Evolutionary conservation across 352 stramenopile genomes (phyloP).

Genomic region (Pythium biforme): DNA sequence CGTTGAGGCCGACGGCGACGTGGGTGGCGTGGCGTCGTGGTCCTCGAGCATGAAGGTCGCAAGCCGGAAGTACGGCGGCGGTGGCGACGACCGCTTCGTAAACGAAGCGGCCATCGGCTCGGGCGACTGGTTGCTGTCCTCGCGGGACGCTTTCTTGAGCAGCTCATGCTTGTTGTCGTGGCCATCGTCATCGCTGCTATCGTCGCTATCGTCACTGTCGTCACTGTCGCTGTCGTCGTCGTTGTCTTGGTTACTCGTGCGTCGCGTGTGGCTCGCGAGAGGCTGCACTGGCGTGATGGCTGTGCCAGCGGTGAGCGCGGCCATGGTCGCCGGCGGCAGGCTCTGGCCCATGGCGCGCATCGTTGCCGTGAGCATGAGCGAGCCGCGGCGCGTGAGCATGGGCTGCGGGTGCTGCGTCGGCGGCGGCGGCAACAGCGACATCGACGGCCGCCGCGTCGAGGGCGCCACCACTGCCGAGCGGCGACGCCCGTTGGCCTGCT

Average conservation of each 20-base stretch:
- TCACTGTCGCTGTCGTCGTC: not conserved
- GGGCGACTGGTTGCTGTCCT: constrained; percentile 6
- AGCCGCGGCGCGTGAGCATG: constrained; percentile 15
- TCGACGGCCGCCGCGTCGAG: not conserved
- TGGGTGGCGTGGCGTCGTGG: constrained; percentile 4
- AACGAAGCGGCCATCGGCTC: not conserved
- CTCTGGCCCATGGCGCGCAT: constrained; percentile 23
- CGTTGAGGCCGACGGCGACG: not conserved
- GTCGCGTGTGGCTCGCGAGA: not conserved
- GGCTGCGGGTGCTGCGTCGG: not conserved
- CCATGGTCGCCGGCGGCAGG: not conserved
- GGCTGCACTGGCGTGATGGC: not conserved
- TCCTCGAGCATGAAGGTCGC: constrained; percentile 26
- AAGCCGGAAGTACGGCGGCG: constrained; percentile 26
- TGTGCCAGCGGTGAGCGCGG: not conserved
- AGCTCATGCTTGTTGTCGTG: not conserved
- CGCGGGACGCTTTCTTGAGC: not conserved
- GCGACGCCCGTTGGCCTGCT: not conserved
- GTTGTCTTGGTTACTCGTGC: constrained; percentile 25
- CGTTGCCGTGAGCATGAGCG: constrained; percentile 20
- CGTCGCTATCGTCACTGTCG: not conserved
- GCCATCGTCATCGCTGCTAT: not conserved
- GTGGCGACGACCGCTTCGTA: not conserved
- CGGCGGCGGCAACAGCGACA: not conserved
- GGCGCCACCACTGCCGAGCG: not conserved